Conservation (phyloP, 192 early-diverging fungal species). For the Coemansia furcata region DNA sequence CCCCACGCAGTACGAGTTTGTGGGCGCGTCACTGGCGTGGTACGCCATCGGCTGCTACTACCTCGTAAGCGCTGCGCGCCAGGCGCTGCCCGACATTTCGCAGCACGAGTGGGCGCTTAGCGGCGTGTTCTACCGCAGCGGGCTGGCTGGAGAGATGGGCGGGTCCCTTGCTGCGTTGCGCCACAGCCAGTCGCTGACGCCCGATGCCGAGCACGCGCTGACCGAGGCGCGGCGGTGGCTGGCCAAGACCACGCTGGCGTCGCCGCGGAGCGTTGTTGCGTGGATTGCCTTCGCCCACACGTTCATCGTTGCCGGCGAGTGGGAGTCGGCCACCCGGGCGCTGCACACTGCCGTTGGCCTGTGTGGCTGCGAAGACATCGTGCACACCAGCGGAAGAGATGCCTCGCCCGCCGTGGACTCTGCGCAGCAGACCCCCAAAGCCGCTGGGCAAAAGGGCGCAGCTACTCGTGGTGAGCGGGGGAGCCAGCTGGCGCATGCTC, state of each 20-base stretch:
- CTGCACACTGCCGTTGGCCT: conserved; percentile 48
- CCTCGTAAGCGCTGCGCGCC: conserved; percentile 30
- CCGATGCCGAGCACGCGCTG: conserved; percentile 39
- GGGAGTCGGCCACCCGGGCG: conserved; percentile 52
- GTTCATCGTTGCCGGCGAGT: conserved; percentile 45
- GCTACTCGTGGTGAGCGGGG: conserved; percentile 17
- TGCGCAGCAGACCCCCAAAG: conserved; percentile 17
- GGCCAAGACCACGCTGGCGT: conserved; percentile 47
- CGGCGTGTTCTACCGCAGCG: conserved; percentile 17
- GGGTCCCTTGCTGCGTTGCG: conserved; percentile 15
- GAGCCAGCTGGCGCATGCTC: conserved; percentile 41
- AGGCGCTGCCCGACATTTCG: conserved; percentile 10
- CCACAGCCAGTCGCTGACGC: conserved; percentile 18
- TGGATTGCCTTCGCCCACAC: conserved; percentile 55
- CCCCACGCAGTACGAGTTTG: conserved; percentile 51
- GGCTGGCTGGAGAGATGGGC: background rate
- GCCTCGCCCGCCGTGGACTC: background rate
- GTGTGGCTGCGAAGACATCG: conserved; percentile 47
- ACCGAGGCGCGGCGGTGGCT: conserved; percentile 50
- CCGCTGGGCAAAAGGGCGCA: background rate
- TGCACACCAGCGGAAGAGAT: conserved; percentile 37
- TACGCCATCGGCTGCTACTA: conserved; percentile 55
- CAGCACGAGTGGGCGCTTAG: conserved; percentile 36
- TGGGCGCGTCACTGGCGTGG: conserved; percentile 49
- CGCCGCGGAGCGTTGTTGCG: conserved; percentile 45